Evolutionary conservation across 1,284 basidiomycete species (phyloP), one percentile per base, ranked within the genome.

Genomic region (Porodaedalea pini): DNA sequence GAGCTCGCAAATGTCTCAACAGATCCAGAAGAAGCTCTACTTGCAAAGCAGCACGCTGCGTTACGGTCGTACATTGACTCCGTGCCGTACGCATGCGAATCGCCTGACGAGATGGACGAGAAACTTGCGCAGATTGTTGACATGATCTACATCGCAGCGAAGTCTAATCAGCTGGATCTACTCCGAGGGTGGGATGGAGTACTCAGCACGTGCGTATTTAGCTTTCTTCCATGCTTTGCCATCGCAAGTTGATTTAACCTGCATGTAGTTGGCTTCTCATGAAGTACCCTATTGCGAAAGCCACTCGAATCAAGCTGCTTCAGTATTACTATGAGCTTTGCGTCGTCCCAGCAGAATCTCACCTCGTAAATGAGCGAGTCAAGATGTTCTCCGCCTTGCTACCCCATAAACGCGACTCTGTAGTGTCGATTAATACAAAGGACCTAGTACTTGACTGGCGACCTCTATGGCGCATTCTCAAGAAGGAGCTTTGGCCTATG

Each of bases 311-410:
- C n/a, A 84, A 85, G 65, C 81, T 96, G 45, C 88, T 87, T 15
- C 78, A 78, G 21, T 74, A 95, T 41, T 94, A 92, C 74, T 95
- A 91, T 67, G 87, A 93, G 67, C 72, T 92, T 6, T 81, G 81
- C 62, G 70, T 91, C 27, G 70, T 90, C 1, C 90, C 90, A 8
- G 75, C 92, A 57, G 89, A 92, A 59, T 78, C 84, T 2, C 81
- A 86, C 43, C 75, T 88, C 51, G 76, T 85, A 58, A 82, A 88
- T 58, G 79, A 78, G 62, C 88, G 88, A 77, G 82, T 85, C 10
- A 86, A 86, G 64, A 86, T 87, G 78, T 77, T 90, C 56, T 81
- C 85, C 50, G 80, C 82, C 45, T 73, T 93, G 34, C 75, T 92
- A 34, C 78, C 80, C 43, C 84, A 78, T 67, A 89, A 88, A 68